Evolutionary conservation across 371 early-diverging fungal species (phyloP).

Genomic region (Racocetra persica): DNA sequence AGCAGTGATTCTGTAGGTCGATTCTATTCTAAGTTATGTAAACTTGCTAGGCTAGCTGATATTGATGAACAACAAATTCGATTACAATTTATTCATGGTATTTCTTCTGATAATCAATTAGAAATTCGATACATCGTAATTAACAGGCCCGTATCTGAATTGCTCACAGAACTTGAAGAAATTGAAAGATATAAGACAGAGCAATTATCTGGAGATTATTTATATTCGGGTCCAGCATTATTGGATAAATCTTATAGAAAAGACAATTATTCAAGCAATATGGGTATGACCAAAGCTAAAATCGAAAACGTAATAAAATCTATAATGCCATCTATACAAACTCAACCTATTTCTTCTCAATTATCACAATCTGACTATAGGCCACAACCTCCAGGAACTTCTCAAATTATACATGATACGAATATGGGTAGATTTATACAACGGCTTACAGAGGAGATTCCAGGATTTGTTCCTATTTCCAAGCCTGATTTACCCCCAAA

Average conservation of each 20-base stretch:
- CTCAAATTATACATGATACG: neutral
- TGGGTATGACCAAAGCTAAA: constrained; percentile 12
- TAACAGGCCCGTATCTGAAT: neutral
- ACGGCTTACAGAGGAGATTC: neutral
- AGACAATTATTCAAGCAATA: neutral
- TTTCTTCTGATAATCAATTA: constrained; percentile 13
- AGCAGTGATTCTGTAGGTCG: constrained; percentile 27
- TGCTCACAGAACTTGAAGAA: constrained; percentile 18
- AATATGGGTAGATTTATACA: neutral
- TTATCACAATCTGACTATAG: neutral
- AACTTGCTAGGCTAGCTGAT: constrained; percentile 14
- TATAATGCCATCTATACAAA: constrained; percentile 11
- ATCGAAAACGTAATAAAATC: constrained; percentile 32
- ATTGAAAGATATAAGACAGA: constrained; percentile 26
- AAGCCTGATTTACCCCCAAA: neutral
- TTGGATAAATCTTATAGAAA: constrained; percentile 5
- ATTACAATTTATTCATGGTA: constrained; percentile 24
- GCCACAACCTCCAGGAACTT: neutral
- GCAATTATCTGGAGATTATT: constrained; percentile 3
- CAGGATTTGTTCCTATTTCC: neutral
- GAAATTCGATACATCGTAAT: constrained; percentile 11
- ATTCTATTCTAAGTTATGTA: constrained; percentile 29
- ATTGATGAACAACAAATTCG: constrained; percentile 12
- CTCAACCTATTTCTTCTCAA: neutral
- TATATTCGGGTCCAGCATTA: neutral